Conservation (phyloP, 2,329 filamentous ascomycete genomes). For the Cordyceps fumosorosea region DNA sequence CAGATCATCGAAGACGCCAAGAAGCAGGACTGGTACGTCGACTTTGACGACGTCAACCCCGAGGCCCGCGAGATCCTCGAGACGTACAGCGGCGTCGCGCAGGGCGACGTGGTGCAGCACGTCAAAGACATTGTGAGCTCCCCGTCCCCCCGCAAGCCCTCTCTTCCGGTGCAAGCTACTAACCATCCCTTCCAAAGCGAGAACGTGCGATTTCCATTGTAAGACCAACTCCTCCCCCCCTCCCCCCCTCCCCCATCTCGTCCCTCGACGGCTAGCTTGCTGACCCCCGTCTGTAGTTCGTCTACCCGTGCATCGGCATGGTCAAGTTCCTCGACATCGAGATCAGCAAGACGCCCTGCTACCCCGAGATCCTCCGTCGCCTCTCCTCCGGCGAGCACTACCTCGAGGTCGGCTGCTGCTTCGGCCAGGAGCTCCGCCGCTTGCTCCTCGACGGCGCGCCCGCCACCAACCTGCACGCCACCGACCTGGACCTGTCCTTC, state of each 20-base stretch:
- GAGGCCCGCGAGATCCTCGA: not conserved
- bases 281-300: not conserved
- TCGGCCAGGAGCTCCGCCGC: constrained; percentile 24
- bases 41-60: not conserved
- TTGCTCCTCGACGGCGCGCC: constrained; percentile 21
- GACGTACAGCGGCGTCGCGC: not conserved
- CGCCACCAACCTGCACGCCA: constrained; percentile 17
- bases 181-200: not conserved
- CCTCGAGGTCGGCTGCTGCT: constrained; percentile 24
- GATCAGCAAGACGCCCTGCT: constrained; percentile 1
- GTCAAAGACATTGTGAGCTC: not conserved
- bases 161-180: not conserved
- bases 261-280: too few relatives aligned
- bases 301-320: constrained; percentile 17
- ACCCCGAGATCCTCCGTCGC: constrained; percentile 12
- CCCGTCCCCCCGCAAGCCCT: too few relatives aligned
- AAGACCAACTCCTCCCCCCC: too few relatives aligned
- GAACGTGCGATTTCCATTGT: not conserved
- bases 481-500: constrained; percentile 19
- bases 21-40: constrained; percentile 1
- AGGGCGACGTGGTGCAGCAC: not conserved
- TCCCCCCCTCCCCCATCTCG: too few relatives aligned
- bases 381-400: constrained; percentile 16
- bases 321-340: constrained; percentile 17
- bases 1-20: not conserved